Base-by-base conservation (phyloP, 805 yeast genomes). In the Kurtzmaniella cleridarum region DNA sequence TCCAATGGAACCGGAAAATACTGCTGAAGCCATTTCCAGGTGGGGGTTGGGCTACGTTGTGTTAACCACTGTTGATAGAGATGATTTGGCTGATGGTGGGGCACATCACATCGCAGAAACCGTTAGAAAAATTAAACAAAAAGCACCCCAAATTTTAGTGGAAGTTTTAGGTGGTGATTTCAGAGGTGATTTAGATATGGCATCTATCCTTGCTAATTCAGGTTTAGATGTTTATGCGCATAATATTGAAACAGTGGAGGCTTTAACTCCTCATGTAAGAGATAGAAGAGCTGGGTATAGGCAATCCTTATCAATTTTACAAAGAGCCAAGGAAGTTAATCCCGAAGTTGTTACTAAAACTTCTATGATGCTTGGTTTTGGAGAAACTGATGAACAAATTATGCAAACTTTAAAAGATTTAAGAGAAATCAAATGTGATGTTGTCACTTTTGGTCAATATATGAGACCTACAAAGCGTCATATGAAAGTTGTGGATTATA, bases 11-110 rank as follows among this genome's bases (percentile, higher is more conserved):
- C 99, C 99, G 1, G 96, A 87, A 56, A 88, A 93, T 54, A 95
- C 98, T 0, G 98, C 98, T 0, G 96, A 86, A 51, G 98, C 98
- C 24, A 89, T 93, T 42, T 79, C 87, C 31, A 80, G 96, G 63
- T 93, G 98, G 98, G 98, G 98, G 0, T 74, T 93, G 47, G 99
- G 99, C 20, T 93, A 93, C 58, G 97, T 93, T 8, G 99, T 93
- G 15, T 70, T 93, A 46, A 93, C 99, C 13, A 90, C 98, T 1
- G 98, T 93, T 14, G 99, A 93, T 60, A 77, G 98, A 64, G 99
- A 93, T 60, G 98, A 93, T 61, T 71, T 93, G 49, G 51, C 73
- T 0, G 98, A 93, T 55, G 97, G 98, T 43, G 98, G 99, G 32
- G 81, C 97, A 3, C 70, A 78, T 43, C 98, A 93, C 63, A 76